Evolutionary conservation across 2,329 filamentous ascomycete genomes (phyloP).

Genomic region (Fusarium devonianum): DNA sequence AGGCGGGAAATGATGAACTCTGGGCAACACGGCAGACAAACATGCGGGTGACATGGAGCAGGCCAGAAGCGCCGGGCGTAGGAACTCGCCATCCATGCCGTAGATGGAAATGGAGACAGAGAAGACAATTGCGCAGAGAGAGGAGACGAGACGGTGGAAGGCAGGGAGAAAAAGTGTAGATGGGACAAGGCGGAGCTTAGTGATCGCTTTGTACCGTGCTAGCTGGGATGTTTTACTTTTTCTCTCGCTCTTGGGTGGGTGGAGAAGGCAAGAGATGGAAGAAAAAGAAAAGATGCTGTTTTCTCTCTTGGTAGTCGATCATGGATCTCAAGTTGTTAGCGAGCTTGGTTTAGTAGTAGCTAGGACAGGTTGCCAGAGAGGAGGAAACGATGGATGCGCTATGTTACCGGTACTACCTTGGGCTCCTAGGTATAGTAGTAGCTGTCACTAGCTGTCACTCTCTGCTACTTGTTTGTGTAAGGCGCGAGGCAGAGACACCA

Average conservation of each 20-base stretch:
- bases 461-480: constrained; percentile 6
- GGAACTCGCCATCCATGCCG: not conserved
- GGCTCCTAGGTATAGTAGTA: too few relatives aligned
- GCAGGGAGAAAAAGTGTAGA: constrained; percentile 1
- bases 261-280: constrained; percentile 23
- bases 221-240: constrained; percentile 28
- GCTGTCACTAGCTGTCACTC: too few relatives aligned
- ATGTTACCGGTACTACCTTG: too few relatives aligned
- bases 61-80: too few relatives aligned
- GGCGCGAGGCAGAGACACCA: not conserved
- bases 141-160: too few relatives aligned
- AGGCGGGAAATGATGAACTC: not conserved
- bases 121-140: too few relatives aligned
- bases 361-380: too few relatives aligned
- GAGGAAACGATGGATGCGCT: too few relatives aligned
- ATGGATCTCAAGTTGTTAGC: too few relatives aligned
- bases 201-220: not conserved
- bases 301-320: too few relatives aligned
- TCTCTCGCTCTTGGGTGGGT: constrained; percentile 9
- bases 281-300: constrained; percentile 5
- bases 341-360: too few relatives aligned
- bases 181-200: constrained; percentile 21
- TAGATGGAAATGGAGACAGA: too few relatives aligned
- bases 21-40: not conserved
- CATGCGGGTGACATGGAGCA: not conserved